phyloP scores from a whole-genome alignment of 106 monocot species.

The Acanthochlamys bracteata region DNA sequence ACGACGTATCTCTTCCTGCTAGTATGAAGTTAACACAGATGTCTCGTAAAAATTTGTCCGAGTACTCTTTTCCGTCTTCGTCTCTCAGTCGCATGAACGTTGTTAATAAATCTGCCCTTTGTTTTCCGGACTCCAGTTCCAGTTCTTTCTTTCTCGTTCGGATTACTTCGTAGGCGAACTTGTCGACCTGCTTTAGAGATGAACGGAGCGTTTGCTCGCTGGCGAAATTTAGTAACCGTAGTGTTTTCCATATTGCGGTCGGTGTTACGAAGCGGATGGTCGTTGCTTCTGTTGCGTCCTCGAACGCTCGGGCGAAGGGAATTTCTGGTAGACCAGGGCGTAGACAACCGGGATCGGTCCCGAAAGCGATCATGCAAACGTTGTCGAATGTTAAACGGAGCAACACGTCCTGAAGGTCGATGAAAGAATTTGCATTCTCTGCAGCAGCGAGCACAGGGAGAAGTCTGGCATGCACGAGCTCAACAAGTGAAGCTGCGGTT shows the following conservation, averaged over 20 bases:
- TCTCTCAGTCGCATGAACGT: conserved; percentile 59
- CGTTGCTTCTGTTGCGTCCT: conserved; percentile 89
- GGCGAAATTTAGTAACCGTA: conserved; percentile 35
- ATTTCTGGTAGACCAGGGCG: conserved; percentile 63
- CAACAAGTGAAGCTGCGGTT: conserved; percentile 52
- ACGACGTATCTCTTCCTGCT: conserved; percentile 95
- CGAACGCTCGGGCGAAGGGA: conserved; percentile 83
- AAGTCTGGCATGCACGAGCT: conserved; percentile 71
- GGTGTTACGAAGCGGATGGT: conserved; percentile 66
- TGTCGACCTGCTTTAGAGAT: conserved; percentile 48
- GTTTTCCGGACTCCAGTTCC: conserved; percentile 1
- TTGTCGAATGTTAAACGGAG: conserved; percentile 96
- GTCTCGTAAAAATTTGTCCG: conserved; percentile 82
- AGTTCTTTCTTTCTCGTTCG: conserved; percentile 56
- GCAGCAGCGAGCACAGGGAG: conserved; percentile 52
- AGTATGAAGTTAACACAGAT: conserved; percentile 95
- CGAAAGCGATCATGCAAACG: conserved; percentile 96
- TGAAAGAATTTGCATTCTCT: neutral
- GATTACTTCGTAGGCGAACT: conserved; percentile 79
- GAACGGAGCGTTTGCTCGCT: conserved; percentile 42
- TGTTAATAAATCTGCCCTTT: conserved; percentile 48
- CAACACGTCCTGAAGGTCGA: conserved; percentile 87
- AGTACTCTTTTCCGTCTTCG: conserved; percentile 44
- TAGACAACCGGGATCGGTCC: conserved; percentile 85
- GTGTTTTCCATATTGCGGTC: conserved; percentile 54